Percentiles rank a stretch among this genome's conserved stretches.
phyloP scores from a whole-genome alignment of 106 monocot genomes.

The Narthecium ossifragum region DNA sequence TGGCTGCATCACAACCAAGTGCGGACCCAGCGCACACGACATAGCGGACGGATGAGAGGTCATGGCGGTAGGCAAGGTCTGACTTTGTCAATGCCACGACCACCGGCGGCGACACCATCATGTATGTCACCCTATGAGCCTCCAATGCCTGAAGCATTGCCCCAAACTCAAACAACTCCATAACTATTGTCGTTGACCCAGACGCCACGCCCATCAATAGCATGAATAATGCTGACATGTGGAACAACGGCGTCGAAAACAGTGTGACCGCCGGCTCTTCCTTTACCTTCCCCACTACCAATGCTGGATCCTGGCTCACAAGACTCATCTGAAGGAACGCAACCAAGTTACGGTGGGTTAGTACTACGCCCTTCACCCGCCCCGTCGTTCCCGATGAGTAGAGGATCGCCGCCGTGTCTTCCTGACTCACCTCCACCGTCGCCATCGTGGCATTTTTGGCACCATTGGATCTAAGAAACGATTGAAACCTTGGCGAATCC shows the following conservation, averaged over 20 bases:
- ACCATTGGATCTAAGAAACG: neutral
- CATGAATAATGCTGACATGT: conserved; percentile 60
- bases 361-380: conserved; percentile 33
- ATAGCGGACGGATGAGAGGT: conserved; percentile 43
- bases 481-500: conserved; percentile 19
- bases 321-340: conserved; percentile 14
- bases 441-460: neutral
- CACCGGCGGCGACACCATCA: conserved; percentile 56
- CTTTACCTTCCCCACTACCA: neutral
- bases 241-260: conserved; percentile 52
- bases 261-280: conserved; percentile 18
- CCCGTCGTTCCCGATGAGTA: conserved; percentile 63
- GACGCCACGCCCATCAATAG: conserved; percentile 21
- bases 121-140: neutral
- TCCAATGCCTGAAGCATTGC: neutral
- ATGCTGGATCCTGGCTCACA: neutral
- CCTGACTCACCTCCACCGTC: conserved; percentile 13
- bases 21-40: conserved; percentile 56
- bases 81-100: conserved; percentile 54
- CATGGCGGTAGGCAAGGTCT: conserved; percentile 18
- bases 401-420: conserved; percentile 33
- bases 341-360: conserved; percentile 50
- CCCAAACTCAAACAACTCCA: conserved; percentile 22
- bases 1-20: conserved; percentile 38
- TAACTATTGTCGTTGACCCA: conserved; percentile 47